Percentiles rank a stretch among this genome's conserved stretches.
Evolutionary conservation across 305 asterid genomes (phyloP).

Genomic region (Fraxinus sp.): DNA sequence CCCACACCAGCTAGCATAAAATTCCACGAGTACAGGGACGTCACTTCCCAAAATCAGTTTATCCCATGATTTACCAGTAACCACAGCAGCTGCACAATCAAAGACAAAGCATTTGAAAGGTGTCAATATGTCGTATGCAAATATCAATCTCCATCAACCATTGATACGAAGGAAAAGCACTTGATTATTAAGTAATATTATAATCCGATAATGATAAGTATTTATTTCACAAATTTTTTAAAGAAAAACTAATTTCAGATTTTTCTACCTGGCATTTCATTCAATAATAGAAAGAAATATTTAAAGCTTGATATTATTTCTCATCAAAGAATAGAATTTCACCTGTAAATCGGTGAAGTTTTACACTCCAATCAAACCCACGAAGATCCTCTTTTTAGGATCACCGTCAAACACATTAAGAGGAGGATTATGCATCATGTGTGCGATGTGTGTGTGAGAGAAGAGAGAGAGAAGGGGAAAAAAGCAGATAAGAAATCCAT

Average conservation of each 20-base stretch:
- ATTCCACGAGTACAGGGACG: constrained; percentile 73
- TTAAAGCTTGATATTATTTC: neutral
- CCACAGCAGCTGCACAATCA: constrained; percentile 50
- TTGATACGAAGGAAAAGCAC: neutral
- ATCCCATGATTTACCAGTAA: constrained; percentile 75
- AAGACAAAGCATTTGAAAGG: constrained; percentile 9
- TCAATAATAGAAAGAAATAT: neutral
- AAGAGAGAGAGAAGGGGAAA: neutral
- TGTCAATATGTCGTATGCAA: neutral
- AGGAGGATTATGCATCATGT: neutral
- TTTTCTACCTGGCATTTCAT: neutral
- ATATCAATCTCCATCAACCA: neutral
- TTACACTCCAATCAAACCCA: neutral
- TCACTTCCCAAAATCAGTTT: constrained; percentile 57
- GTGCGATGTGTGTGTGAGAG: neutral
- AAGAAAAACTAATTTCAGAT: neutral
- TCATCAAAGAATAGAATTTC: neutral
- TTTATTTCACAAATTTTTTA: neutral
- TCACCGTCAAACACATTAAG: neutral
- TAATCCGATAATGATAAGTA: neutral
- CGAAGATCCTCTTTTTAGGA: neutral
- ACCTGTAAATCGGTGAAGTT: neutral
- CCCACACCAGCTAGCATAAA: constrained; percentile 89
- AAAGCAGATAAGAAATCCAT: neutral
- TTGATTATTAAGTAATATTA: neutral